Conservation (phyloP, 2,329 filamentous ascomycete species). For the Sarocladiaceae sp. region DNA sequence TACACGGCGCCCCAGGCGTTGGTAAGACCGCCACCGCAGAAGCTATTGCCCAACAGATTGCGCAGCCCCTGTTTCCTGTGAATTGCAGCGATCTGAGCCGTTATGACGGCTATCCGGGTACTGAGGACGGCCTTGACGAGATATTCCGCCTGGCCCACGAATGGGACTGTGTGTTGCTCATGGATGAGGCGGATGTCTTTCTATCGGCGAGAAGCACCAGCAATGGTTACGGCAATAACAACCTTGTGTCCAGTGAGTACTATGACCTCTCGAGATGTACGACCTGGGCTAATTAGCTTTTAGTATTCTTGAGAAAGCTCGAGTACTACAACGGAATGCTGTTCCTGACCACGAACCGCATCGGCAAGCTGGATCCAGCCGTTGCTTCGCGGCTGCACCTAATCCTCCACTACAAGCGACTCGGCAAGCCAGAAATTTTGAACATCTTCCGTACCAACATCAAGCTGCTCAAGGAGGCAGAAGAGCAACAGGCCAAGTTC, state of each 20-base stretch:
- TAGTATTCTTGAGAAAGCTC: conserved; percentile 25
- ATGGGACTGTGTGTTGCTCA: conserved; percentile 31
- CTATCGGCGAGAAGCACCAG: conserved; percentile 16
- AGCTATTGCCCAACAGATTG: conserved; percentile 32
- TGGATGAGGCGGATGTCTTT: conserved; percentile 32
- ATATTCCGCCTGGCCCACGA: conserved; percentile 35
- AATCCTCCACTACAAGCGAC: conserved; percentile 20
- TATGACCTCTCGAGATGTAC: background rate
- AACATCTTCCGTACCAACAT: conserved; percentile 37
- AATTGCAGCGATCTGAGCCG: conserved; percentile 43
- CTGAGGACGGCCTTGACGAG: conserved; percentile 33
- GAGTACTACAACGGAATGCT: conserved; percentile 29
- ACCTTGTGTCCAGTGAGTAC: background rate
- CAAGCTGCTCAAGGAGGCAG: conserved; percentile 28
- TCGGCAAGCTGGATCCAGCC: conserved; percentile 30
- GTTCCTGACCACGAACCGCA: conserved; percentile 33
- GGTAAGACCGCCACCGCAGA: conserved; percentile 44
- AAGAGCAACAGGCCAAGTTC: conserved; percentile 26
- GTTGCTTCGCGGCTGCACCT: conserved; percentile 28
- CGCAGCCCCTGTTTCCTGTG: conserved; percentile 40
- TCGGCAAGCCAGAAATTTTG: conserved; percentile 30
- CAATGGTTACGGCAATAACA: background rate
- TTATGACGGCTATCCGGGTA: conserved; percentile 30
- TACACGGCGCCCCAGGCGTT: conserved; percentile 41
- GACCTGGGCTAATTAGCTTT: background rate